Conservation (phyloP, 1,284 basidiomycete genomes). For the Marasmius sp. region DNA sequence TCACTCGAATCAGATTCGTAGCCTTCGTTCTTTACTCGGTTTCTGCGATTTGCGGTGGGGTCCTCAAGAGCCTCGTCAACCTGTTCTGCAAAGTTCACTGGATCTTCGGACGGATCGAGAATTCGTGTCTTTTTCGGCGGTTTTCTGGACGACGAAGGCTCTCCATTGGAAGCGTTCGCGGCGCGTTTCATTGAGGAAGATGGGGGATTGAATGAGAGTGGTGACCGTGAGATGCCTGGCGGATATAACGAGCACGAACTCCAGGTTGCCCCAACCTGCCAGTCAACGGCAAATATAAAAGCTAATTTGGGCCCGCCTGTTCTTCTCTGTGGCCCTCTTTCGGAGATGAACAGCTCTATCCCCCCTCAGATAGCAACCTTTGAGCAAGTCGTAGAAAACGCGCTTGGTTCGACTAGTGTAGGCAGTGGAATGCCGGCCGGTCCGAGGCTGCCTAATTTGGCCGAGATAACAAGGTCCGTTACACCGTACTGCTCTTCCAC, state of each 20-base stretch:
- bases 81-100: conserved; percentile 70
- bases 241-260: too few relatives aligned
- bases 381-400: too few relatives aligned
- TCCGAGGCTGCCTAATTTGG: too few relatives aligned
- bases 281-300: too few relatives aligned
- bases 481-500: not conserved
- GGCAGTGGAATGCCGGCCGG: too few relatives aligned
- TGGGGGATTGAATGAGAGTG: conserved; percentile 40
- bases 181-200: conserved; percentile 57
- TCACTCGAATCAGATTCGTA: conserved; percentile 95
- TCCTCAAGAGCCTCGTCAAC: conserved; percentile 73
- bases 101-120: conserved; percentile 73
- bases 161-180: conserved; percentile 39
- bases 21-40: conserved; percentile 79
- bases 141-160: conserved; percentile 34
- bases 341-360: too few relatives aligned
- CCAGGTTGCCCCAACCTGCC: too few relatives aligned
- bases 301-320: too few relatives aligned
- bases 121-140: conserved; percentile 78
- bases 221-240: too few relatives aligned
- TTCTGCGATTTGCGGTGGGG: conserved; percentile 55
- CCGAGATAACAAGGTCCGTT: not conserved
- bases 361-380: too few relatives aligned
- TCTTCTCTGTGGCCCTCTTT: too few relatives aligned
- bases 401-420: too few relatives aligned